A percentile compares a stretch with the other conserved stretches of the same genome.
Conservation (phyloP, 371 early-diverging fungal species). For the Mortierella sp. region DNA sequence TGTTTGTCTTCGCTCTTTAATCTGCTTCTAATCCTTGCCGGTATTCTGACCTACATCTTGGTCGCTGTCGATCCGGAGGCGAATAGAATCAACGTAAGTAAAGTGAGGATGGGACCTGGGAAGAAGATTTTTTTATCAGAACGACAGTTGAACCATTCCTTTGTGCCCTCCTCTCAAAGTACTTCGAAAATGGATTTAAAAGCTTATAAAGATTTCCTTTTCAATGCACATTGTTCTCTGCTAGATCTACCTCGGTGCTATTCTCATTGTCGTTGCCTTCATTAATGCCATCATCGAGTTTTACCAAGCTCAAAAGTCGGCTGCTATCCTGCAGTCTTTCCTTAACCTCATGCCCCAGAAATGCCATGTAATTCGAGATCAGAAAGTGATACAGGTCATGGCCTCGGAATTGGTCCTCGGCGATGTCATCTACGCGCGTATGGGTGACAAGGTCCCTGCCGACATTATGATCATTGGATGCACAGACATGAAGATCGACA, state of each 20-base stretch:
- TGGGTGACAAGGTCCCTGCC: conserved; percentile 96
- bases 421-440: conserved; percentile 84
- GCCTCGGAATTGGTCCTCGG: conserved; percentile 87
- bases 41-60: conserved; percentile 84
- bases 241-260: conserved; percentile 90
- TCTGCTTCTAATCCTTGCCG: conserved; percentile 87
- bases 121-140: background rate
- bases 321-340: conserved; percentile 89
- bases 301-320: conserved; percentile 88
- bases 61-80: conserved; percentile 75
- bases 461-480: conserved; percentile 82
- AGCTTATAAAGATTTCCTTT: background rate
- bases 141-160: no score
- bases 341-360: conserved; percentile 89
- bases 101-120: no score
- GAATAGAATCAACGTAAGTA: conserved; percentile 79
- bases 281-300: conserved; percentile 94
- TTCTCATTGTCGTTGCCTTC: conserved; percentile 89
- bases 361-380: conserved; percentile 82
- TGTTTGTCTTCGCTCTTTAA: conserved; percentile 88
- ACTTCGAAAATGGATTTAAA: background rate
- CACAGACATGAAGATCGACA: conserved; percentile 92
- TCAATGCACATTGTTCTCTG: conserved; percentile 30
- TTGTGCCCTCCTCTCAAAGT: no score
- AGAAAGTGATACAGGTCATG: conserved; percentile 67